Evolutionary conservation across 2,329 filamentous ascomycete species (phyloP), one percentile per base, ranked within the genome.

Genomic region (Tolypocladium tropicale): DNA sequence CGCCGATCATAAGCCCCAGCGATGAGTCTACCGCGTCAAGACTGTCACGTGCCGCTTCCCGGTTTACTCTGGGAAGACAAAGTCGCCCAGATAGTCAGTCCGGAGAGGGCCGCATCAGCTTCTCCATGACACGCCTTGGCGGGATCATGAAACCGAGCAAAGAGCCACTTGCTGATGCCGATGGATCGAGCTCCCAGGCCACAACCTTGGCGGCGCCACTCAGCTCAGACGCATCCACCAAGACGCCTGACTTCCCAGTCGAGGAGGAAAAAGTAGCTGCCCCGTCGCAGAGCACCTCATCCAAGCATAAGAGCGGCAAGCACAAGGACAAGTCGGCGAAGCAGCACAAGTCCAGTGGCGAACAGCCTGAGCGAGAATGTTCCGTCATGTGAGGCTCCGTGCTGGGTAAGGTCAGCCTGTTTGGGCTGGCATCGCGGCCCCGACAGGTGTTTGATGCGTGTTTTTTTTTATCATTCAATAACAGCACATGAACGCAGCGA

Each of bases 21-120:
- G 82, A 85, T 58, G 82, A 84, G 60, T 72, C 70, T 0, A 77
- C 80, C 2, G 72, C 77, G 3, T 78, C 81, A 32, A 73, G 82
- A 10, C 63, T 85, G 12, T 83, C 80, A 9, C 76, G 82, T 16
- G 81, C 82, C 1, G 81, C 82, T 16, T 78, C 79, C 6, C 76
- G 76, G 51, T 82, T 85, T 60, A 70, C 77, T 67, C 73, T 68
- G 62, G 72, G 55, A 62, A 72, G 61, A 70, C 68, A 77, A 61
- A 83, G 82, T 60, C 77, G 83, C 14, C 79, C 83, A 5, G 71
- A 70, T 21, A 85, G 83, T 62, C 81, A 84, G 61, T 77, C 74
- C 1, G 80, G 81, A 32, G 83, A 85, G 60, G 75, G 75, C 18
- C 75, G 83, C 4, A 77, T 83, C 56, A 83, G 79, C 63, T 71